Evolutionary conservation across 1,284 basidiomycete genomes (phyloP), one percentile per base, ranked within the genome.

Genomic region (Malassezia yamatoensis): DNA sequence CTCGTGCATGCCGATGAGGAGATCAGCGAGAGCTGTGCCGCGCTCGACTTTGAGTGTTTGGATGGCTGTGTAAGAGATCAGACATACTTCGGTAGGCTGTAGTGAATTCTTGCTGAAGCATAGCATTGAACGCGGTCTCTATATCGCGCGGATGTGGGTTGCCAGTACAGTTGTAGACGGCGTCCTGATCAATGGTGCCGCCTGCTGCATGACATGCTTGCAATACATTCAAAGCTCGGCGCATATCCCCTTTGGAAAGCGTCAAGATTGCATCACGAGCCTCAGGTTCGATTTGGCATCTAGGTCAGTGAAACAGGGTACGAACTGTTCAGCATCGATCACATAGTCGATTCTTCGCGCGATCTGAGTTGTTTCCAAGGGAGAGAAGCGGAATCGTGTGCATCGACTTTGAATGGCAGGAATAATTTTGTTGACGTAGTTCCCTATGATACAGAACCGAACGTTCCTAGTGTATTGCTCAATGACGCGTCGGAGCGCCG

Each of bases 391-490:
- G 79, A 98, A 99, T 36, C 93, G 82, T 2, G 94, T 99, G 78
- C 94, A 98, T 48, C 94, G 86, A 74, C 90, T 94, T 78, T 98
- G 94, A 60, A 99, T 94, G 20, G 94, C 94, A 3, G 94, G 94
- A 6, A 87, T 86, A 74, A 99, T 98, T 77, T 96, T 96, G 82
- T 98, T 98, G 76, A 98, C 94, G 68, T 99, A 99, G 78, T 99
- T 99, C 82, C 94, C 96, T 61, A 99, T 94, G 68, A 99, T 98
- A 78, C 93, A 96, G 77, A 99, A 99, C 35, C 94, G 85, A 60
- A 96, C 94, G 72, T 98, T 98, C 76, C 86, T 88, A 7, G 94
- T 99, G 76, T 96, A 96, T 68, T 96, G 91, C 77, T 99, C 94
- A 62, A 99, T 96, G 39, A 98, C 87, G 70, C 93, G 85, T 32